phyloP scores from a whole-genome alignment of 1,284 basidiomycete species.

The Boletus hoseneyae region DNA sequence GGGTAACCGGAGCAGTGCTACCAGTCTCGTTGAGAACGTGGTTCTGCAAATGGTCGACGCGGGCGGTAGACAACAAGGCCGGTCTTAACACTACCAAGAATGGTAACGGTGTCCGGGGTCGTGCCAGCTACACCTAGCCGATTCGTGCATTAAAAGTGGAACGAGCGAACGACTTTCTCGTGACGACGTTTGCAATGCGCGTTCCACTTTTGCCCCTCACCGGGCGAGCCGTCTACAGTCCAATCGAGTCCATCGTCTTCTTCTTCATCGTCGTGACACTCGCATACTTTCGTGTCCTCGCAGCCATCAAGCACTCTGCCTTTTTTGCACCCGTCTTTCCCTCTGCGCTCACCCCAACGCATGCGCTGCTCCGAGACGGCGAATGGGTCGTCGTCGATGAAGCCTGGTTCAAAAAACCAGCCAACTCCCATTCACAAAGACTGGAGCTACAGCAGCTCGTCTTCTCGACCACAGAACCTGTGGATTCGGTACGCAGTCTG shows the following conservation, averaged over 20 bases:
- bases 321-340: conserved; percentile 58
- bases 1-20: neutral
- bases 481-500: conserved; percentile 32
- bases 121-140: conserved; percentile 14
- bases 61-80: neutral
- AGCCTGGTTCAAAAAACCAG: conserved; percentile 44
- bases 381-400: conserved; percentile 58
- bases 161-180: conserved; percentile 17
- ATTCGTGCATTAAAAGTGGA: conserved; percentile 25
- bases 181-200: conserved; percentile 35
- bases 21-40: conserved; percentile 17
- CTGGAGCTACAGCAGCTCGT: conserved; percentile 67
- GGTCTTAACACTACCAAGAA: neutral
- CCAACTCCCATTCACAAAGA: conserved; percentile 33
- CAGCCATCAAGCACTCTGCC: conserved; percentile 75
- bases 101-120: conserved; percentile 27
- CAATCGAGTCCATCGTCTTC: conserved; percentile 84
- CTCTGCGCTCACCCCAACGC: conserved; percentile 48
- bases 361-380: conserved; percentile 47
- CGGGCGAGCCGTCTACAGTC: conserved; percentile 60
- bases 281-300: conserved; percentile 88
- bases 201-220: conserved; percentile 59
- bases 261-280: conserved; percentile 86
- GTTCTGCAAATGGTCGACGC: neutral
- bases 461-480: conserved; percentile 38